Conservation (phyloP, 768 basidiomycete genomes). For the Obba rivulosa region DNA sequence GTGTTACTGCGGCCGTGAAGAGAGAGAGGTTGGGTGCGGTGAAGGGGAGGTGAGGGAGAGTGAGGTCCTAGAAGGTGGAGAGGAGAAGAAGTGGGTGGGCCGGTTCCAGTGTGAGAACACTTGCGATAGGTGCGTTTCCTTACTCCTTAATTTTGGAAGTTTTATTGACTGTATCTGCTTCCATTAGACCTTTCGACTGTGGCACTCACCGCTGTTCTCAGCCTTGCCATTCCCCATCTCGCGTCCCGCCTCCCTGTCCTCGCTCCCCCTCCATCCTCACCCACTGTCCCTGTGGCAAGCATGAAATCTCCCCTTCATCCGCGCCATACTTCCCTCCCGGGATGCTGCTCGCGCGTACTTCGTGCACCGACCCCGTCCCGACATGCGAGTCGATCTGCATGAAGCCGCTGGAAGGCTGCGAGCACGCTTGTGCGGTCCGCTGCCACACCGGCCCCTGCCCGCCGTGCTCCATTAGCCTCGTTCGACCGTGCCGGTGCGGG, state of each 20-base stretch:
- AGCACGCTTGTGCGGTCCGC: constrained; percentile 59
- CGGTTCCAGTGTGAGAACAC: constrained; percentile 50
- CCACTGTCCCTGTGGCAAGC: constrained; percentile 81
- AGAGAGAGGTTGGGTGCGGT: constrained; percentile 60
- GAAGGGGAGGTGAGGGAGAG: constrained; percentile 43
- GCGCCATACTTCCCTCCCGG: constrained; percentile 30
- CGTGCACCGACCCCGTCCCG: constrained; percentile 75
- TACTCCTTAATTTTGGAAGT: not conserved
- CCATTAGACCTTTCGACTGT: constrained; percentile 65
- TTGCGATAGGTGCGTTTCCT: constrained; percentile 49
- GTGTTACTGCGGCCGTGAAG: constrained; percentile 82
- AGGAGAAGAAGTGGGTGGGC: constrained; percentile 58
- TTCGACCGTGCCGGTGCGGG: constrained; percentile 85
- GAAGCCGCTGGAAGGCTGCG: constrained; percentile 59
- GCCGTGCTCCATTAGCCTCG: constrained; percentile 66
- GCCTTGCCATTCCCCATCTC: constrained; percentile 72
- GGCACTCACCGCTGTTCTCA: constrained; percentile 68
- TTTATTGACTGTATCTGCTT: constrained; percentile 1
- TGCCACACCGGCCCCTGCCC: constrained; percentile 84
- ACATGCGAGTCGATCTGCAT: constrained; percentile 70
- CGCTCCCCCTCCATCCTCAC: constrained; percentile 60
- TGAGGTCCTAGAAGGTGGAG: constrained; percentile 30
- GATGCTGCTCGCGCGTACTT: constrained; percentile 31
- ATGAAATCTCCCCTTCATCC: constrained; percentile 37
- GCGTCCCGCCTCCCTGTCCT: constrained; percentile 58